Evolutionary conservation across 106 monocot species (phyloP).

Genomic region (Dactylorhiza incarnata): DNA sequence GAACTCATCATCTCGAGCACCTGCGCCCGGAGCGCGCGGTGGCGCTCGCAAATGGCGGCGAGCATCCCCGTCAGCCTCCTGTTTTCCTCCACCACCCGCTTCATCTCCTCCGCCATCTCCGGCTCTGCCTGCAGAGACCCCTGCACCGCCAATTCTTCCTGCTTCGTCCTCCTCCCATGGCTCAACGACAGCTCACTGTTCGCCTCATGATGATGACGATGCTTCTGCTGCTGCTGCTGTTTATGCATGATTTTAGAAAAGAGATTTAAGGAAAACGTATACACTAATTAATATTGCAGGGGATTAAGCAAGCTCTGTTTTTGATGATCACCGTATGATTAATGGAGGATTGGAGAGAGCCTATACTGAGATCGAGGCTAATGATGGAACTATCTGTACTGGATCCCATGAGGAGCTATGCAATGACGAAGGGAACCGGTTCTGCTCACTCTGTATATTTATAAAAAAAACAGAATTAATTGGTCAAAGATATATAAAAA

Average conservation of each 20-base stretch:
- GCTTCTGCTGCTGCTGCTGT: neutral
- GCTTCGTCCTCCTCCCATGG: slow-evolving; percentile 5
- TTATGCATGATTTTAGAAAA: neutral
- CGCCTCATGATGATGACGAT: neutral
- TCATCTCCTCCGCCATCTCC: slow-evolving; percentile 22
- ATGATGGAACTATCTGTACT: neutral
- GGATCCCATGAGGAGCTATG: slow-evolving; percentile 1
- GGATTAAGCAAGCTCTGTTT: neutral
- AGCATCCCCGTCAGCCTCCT: slow-evolving; percentile 37
- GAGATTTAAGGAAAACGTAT: neutral
- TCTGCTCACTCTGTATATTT: neutral
- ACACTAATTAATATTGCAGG: neutral
- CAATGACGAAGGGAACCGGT: neutral
- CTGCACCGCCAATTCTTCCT: neutral
- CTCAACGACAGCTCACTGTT: slow-evolving; percentile 2
- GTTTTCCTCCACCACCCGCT: slow-evolving; percentile 47
- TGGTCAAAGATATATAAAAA: too few species aligned
- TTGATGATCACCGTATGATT: neutral
- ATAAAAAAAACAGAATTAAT: neutral
- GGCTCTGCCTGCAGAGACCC: neutral
- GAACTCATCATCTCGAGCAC: slow-evolving; percentile 17
- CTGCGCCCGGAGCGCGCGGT: slow-evolving; percentile 24
- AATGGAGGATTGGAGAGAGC: neutral
- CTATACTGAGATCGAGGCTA: slow-evolving; percentile 14
- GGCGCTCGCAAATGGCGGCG: slow-evolving; percentile 16